Conservation (phyloP, 2,329 filamentous ascomycete species). For the Rhynchosporium graminicola region DNA sequence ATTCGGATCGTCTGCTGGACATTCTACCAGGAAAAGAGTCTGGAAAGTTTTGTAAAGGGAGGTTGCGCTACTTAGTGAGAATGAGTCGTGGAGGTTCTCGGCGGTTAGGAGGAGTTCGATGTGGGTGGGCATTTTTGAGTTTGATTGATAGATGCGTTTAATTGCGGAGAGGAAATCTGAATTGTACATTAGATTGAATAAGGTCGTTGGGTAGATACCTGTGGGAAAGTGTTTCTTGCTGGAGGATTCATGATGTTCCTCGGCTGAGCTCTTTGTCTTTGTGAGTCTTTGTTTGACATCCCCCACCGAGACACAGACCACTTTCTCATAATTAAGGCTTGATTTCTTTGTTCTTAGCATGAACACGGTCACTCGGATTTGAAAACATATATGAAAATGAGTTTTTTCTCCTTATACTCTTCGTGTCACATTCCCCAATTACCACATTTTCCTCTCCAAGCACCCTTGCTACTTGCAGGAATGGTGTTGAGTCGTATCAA, state of each 20-base stretch:
- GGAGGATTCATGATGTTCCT: background rate
- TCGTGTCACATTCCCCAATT: too few relatives aligned
- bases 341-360: too few relatives aligned
- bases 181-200: background rate
- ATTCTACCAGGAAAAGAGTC: constrained; percentile 1
- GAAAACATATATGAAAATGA: too few relatives aligned
- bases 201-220: too few relatives aligned
- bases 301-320: too few relatives aligned
- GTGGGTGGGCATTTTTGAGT: background rate
- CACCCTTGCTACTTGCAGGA: too few relatives aligned
- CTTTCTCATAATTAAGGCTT: too few relatives aligned
- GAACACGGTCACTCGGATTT: too few relatives aligned
- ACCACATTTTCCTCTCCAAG: too few relatives aligned
- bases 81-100: background rate
- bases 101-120: background rate
- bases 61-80: background rate
- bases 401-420: too few relatives aligned
- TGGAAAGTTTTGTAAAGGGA: constrained; percentile 6
- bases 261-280: background rate
- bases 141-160: background rate
- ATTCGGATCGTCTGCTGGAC: background rate
- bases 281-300: background rate
- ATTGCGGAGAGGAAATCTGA: background rate
- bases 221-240: too few relatives aligned
- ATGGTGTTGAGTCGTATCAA: too few relatives aligned